Percentiles rank a stretch among this genome's conserved stretches.
Evolutionary conservation across 2,329 filamentous ascomycete species (phyloP).

Genomic region (Zarea fungicola): DNA sequence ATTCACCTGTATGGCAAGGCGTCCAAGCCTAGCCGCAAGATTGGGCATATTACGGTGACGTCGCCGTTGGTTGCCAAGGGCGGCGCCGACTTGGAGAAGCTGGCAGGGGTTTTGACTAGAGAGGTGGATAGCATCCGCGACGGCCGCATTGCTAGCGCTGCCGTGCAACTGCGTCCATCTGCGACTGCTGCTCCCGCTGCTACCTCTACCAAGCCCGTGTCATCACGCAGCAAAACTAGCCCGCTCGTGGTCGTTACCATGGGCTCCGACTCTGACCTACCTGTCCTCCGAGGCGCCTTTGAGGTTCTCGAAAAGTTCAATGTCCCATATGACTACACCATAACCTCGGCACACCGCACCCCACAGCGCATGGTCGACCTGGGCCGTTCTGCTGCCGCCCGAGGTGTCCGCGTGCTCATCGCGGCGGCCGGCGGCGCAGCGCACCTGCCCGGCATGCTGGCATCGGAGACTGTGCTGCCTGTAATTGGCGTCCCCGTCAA

Average conservation of each 20-base stretch:
- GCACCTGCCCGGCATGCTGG: slow-evolving; percentile 69
- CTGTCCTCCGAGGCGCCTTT: slow-evolving; percentile 59
- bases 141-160: slow-evolving; percentile 43
- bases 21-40: slow-evolving; percentile 84
- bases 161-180: slow-evolving; percentile 32
- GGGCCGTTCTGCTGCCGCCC: slow-evolving; percentile 55
- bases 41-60: slow-evolving; percentile 86
- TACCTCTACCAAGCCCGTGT: slow-evolving; percentile 9
- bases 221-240: slow-evolving; percentile 25
- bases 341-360: slow-evolving; percentile 76
- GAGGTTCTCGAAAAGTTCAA: slow-evolving; percentile 62
- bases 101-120: slow-evolving; percentile 64
- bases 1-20: slow-evolving; percentile 92
- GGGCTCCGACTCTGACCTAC: slow-evolving; percentile 76
- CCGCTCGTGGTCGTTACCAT: slow-evolving; percentile 73
- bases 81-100: slow-evolving; percentile 52
- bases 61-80: slow-evolving; percentile 57
- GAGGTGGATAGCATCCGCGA: slow-evolving; percentile 54
- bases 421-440: slow-evolving; percentile 72
- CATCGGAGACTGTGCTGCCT: slow-evolving; percentile 64
- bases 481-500: slow-evolving; percentile 76
- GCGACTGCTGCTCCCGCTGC: slow-evolving; percentile 4
- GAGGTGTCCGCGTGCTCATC: slow-evolving; percentile 68
- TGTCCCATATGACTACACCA: slow-evolving; percentile 68
- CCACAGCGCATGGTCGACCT: slow-evolving; percentile 65